phyloP scores from a whole-genome alignment of 768 basidiomycete species.

The Tylopilus plumbeoviolaceoides region DNA sequence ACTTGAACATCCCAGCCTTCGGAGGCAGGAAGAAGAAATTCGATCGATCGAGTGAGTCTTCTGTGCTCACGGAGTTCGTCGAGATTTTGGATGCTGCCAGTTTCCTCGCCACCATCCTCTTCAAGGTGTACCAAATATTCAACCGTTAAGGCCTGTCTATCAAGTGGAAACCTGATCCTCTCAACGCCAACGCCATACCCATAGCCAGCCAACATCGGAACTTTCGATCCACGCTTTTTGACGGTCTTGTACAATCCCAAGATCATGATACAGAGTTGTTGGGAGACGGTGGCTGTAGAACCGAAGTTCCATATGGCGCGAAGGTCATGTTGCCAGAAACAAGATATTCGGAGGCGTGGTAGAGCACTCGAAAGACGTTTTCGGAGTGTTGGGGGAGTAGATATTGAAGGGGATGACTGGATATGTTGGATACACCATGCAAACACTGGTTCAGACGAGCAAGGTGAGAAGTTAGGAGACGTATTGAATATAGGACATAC shows the following conservation, averaged over 20 bases:
- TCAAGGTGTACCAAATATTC: constrained; percentile 83
- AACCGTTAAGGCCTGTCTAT: constrained; percentile 75
- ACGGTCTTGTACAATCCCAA: constrained; percentile 81
- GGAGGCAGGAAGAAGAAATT: constrained; percentile 70
- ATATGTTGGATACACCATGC: constrained; percentile 91
- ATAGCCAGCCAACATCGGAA: constrained; percentile 73
- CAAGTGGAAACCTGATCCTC: constrained; percentile 72
- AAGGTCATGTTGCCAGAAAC: constrained; percentile 95
- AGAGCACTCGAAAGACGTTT: constrained; percentile 22
- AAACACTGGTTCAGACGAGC: constrained; percentile 50
- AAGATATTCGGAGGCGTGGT: constrained; percentile 69
- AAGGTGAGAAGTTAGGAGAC: constrained; percentile 3
- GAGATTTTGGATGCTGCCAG: constrained; percentile 38
- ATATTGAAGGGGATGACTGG: constrained; percentile 34
- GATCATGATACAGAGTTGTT: constrained; percentile 84
- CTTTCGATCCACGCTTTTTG: constrained; percentile 64
- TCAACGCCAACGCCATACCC: constrained; percentile 82
- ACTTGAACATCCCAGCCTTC: constrained; percentile 89
- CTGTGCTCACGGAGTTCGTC: constrained; percentile 70
- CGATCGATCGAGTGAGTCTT: constrained; percentile 70
- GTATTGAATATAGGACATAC: constrained; percentile 39
- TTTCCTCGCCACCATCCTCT: constrained; percentile 34
- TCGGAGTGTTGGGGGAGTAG: constrained; percentile 28
- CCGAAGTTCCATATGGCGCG: constrained; percentile 82
- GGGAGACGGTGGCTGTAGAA: constrained; percentile 57